Conservation (phyloP, 1,284 basidiomycete genomes). For the Cryptococcus maquisensis region DNA sequence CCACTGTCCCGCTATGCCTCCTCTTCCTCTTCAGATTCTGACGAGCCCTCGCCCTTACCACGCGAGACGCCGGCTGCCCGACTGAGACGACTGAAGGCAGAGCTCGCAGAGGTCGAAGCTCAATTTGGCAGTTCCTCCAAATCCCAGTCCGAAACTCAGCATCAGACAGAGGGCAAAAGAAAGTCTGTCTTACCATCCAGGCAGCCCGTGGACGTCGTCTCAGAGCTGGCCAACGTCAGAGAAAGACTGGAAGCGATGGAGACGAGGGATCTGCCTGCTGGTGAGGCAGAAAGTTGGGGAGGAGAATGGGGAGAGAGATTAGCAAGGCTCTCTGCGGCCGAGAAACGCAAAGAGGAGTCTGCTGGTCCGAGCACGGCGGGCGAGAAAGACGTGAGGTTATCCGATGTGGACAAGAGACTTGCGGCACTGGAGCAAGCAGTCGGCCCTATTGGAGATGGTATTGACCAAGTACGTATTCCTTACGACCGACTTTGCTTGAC, state of each 20-base stretch:
- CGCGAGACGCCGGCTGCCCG: slow-evolving; percentile 48
- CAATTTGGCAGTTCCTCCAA: slow-evolving; percentile 28
- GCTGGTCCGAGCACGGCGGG: not conserved
- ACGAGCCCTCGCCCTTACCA: slow-evolving; percentile 12
- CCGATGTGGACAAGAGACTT: slow-evolving; percentile 72
- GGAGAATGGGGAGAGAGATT: slow-evolving; percentile 35
- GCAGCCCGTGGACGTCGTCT: slow-evolving; percentile 31
- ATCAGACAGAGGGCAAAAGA: slow-evolving; percentile 10
- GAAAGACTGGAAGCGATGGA: slow-evolving; percentile 20
- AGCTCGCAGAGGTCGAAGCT: slow-evolving; percentile 51
- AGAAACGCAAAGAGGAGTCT: not conserved
- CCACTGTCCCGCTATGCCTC: slow-evolving; percentile 14
- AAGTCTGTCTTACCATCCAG: slow-evolving; percentile 23
- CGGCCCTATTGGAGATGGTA: slow-evolving; percentile 50
- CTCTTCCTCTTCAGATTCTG: slow-evolving; percentile 13
- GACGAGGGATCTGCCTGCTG: not conserved
- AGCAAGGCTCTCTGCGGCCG: slow-evolving; percentile 47
- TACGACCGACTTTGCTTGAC: not conserved
- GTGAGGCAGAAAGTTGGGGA: not conserved
- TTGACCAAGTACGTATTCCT: slow-evolving; percentile 26
- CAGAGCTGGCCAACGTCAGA: slow-evolving; percentile 30
- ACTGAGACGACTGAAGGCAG: slow-evolving; percentile 49
- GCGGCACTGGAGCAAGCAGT: slow-evolving; percentile 73
- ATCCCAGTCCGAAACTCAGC: not conserved
- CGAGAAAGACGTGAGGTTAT: slow-evolving; percentile 42